Evolutionary conservation across 805 yeast genomes (phyloP).

Genomic region (Torulaspora microellipsoides): DNA sequence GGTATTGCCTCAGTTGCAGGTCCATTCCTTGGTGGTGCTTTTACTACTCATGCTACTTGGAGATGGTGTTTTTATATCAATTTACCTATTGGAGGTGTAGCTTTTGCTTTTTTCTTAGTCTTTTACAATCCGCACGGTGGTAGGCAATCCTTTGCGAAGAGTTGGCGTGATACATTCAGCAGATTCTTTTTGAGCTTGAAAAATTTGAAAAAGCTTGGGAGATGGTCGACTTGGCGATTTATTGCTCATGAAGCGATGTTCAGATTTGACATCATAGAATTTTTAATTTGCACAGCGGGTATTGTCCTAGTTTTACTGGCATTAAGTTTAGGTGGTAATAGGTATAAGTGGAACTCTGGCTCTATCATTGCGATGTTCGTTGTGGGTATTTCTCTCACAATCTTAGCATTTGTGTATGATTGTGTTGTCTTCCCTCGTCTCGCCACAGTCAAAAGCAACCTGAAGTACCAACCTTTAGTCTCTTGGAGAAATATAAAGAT

Average conservation of each 20-base stretch:
- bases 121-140: conserved; percentile 20
- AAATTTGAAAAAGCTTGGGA: background rate
- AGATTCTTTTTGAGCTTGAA: background rate
- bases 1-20: conserved; percentile 53
- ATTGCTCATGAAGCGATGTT: conserved; percentile 10
- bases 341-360: conserved; percentile 51
- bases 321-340: conserved; percentile 47
- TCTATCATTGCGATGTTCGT: conserved; percentile 39
- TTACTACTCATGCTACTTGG: conserved; percentile 59
- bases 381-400: conserved; percentile 40
- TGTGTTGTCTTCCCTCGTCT: conserved; percentile 18
- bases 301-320: conserved; percentile 21
- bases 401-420: conserved; percentile 47
- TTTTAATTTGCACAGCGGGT: conserved; percentile 21
- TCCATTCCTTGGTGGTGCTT: conserved; percentile 64
- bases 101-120: conserved; percentile 15
- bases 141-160: background rate
- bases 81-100: conserved; percentile 56
- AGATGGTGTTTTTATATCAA: conserved; percentile 74
- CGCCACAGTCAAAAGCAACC: conserved; percentile 8
- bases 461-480: conserved; percentile 18
- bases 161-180: background rate
- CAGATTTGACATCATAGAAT: conserved; percentile 24
- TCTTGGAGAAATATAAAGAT: conserved; percentile 15
- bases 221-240: conserved; percentile 4